Percentiles rank a stretch among this genome's conserved stretches.
Evolutionary conservation across 2,329 filamentous ascomycete species (phyloP).

Genomic region (Gnomoniopsis smithogilvyi): DNA sequence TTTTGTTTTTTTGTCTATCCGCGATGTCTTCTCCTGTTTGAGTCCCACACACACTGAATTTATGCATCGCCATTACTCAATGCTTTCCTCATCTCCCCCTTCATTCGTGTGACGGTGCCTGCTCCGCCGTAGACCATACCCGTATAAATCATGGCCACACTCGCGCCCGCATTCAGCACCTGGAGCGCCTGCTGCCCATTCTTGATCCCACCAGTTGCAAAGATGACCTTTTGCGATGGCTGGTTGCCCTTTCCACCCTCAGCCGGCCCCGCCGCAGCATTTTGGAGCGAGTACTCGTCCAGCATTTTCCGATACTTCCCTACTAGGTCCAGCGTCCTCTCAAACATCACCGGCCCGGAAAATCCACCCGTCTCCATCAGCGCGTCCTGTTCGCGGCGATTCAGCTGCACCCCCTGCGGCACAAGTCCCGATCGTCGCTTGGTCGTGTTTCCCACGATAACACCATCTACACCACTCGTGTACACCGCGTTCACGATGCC

Average conservation of each 20-base stretch:
- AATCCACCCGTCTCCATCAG: conserved; percentile 81
- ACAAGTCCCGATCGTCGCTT: conserved; percentile 73
- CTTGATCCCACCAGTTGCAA: conserved; percentile 90
- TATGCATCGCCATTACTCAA: conserved; percentile 22
- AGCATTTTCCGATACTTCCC: conserved; percentile 71
- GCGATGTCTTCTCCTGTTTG: neutral
- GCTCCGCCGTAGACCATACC: conserved; percentile 63
- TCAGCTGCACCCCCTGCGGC: conserved; percentile 63
- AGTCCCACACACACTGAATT: neutral
- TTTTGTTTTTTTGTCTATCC: conserved; percentile 12
- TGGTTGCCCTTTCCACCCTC: conserved; percentile 23
- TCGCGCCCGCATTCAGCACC: conserved; percentile 84
- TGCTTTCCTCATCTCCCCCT: conserved; percentile 55
- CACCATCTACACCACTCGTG: conserved; percentile 82
- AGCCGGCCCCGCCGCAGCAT: conserved; percentile 31
- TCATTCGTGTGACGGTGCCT: conserved; percentile 63
- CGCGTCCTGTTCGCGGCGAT: conserved; percentile 61
- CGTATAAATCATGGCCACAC: conserved; percentile 90
- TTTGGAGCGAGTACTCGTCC: conserved; percentile 46
- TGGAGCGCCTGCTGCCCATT: conserved; percentile 80
- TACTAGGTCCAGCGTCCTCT: conserved; percentile 74
- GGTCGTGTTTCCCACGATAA: conserved; percentile 97
- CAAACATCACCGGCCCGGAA: conserved; percentile 86
- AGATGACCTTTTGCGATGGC: conserved; percentile 70
- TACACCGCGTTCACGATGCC: conserved; percentile 86